Percentiles rank a stretch among this genome's conserved stretches.
Evolutionary conservation across 2,329 filamentous ascomycete genomes (phyloP).

Genomic region (Aquanectria penicillioides): DNA sequence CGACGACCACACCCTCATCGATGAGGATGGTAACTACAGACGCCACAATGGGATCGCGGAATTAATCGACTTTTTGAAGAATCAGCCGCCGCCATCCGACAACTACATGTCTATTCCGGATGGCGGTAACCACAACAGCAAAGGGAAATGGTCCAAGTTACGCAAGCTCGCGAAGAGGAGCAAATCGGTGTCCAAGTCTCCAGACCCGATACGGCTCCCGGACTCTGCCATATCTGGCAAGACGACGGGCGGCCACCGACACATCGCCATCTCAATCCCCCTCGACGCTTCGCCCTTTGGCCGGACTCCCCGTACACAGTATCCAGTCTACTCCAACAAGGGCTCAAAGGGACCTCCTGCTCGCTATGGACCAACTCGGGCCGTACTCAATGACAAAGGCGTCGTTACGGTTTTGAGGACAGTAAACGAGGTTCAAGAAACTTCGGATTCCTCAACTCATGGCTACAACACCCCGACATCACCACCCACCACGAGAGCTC

Average conservation of each 20-base stretch:
- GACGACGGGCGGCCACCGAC: slow-evolving; percentile 62
- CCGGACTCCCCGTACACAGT: slow-evolving; percentile 44
- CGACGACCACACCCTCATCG: slow-evolving; percentile 33
- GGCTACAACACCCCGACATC: too few relatives aligned
- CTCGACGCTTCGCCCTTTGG: slow-evolving; percentile 58
- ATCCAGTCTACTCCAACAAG: slow-evolving; percentile 43
- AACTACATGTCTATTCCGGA: slow-evolving; percentile 61
- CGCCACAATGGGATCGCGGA: slow-evolving; percentile 44
- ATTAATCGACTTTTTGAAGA: slow-evolving; percentile 61
- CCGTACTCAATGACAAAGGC: slow-evolving; percentile 48
- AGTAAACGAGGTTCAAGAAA: slow-evolving; percentile 40
- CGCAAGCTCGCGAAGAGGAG: slow-evolving; percentile 52
- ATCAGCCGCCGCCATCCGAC: slow-evolving; percentile 57
- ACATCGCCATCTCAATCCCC: slow-evolving; percentile 71
- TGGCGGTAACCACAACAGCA: slow-evolving; percentile 41
- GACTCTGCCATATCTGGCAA: slow-evolving; percentile 65
- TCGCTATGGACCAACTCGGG: slow-evolving; percentile 40
- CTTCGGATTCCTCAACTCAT: too few relatives aligned
- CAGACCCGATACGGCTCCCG: slow-evolving; percentile 55
- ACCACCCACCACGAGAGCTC: too few relatives aligned
- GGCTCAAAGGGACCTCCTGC: slow-evolving; percentile 27
- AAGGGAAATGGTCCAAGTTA: slow-evolving; percentile 54
- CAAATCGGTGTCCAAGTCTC: slow-evolving; percentile 45
- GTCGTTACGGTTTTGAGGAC: slow-evolving; percentile 49
- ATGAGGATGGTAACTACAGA: slow-evolving; percentile 26